These are phyloP conservation scores for Marasmius sp. DNA, from an alignment of 1,284 basidiomycete species.

Conservation along the genomic window DNA sequence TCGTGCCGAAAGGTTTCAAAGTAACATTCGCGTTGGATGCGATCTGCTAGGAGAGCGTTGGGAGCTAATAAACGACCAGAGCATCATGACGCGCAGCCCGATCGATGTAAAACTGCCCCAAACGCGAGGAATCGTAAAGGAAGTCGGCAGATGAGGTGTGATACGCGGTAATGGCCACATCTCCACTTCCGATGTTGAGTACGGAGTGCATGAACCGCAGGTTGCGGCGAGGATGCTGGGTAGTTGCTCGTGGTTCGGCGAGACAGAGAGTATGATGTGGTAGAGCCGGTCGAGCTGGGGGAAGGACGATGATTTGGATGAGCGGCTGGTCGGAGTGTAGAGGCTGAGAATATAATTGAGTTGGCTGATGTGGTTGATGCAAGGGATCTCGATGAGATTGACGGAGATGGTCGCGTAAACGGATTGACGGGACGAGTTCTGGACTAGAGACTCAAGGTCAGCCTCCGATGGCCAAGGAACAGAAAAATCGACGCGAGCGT, in stretches of 20 bases:
- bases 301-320: conserved; percentile 14
- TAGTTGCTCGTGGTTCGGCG: not conserved
- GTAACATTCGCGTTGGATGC: too few species aligned
- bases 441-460: conserved; percentile 18
- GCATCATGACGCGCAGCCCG: not conserved
- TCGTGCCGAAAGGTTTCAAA: too few species aligned
- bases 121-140: not conserved
- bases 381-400: conserved; percentile 21
- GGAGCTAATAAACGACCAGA: not conserved
- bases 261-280: not conserved
- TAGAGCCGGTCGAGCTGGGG: conserved; percentile 23
- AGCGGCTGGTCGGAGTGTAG: not conserved
- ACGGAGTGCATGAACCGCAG: not conserved
- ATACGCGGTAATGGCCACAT: not conserved
- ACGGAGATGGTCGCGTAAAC: conserved; percentile 26
- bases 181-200: not conserved
- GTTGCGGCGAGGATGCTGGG: not conserved
- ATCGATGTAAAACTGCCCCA: not conserved
- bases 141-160: not conserved
- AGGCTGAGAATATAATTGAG: conserved; percentile 20
- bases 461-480: not conserved
- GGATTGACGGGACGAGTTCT: conserved; percentile 22
- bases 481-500: not conserved
- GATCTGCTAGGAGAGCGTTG: too few species aligned
- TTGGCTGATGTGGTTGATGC: conserved; percentile 20